Evolutionary conservation across 2,329 filamentous ascomycete species (phyloP).

Genomic region (Fusarium sp.): DNA sequence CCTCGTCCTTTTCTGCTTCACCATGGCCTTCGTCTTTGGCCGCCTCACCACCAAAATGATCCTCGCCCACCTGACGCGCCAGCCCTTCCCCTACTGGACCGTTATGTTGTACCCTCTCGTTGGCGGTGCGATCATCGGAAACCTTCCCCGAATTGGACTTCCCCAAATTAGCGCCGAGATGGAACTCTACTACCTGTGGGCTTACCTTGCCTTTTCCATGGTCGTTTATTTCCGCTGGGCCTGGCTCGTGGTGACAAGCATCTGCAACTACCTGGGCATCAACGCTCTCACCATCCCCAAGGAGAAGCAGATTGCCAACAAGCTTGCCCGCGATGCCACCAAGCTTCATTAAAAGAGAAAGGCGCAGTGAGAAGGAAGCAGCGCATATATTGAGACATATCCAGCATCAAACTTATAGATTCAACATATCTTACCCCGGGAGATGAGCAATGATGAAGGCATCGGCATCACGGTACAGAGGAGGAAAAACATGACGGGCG

Average conservation of each 20-base stretch:
- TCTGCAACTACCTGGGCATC: slow-evolving; percentile 93
- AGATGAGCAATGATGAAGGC: slow-evolving; percentile 18
- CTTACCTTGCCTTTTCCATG: slow-evolving; percentile 84
- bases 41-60: slow-evolving; percentile 99
- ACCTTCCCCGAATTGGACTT: slow-evolving; percentile 83
- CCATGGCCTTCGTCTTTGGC: slow-evolving; percentile 96
- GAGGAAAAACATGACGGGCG: slow-evolving; percentile 44
- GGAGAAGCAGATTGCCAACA: slow-evolving; percentile 70
- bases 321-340: slow-evolving; percentile 55
- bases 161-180: slow-evolving; percentile 71
- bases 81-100: slow-evolving; percentile 98
- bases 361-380: slow-evolving; percentile 8
- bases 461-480: slow-evolving; percentile 34
- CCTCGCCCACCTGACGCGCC: slow-evolving; percentile 90
- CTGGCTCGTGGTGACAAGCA: slow-evolving; percentile 87
- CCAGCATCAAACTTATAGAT: slow-evolving; percentile 34
- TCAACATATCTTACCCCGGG: slow-evolving; percentile 24
- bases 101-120: slow-evolving; percentile 89
- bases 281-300: slow-evolving; percentile 89
- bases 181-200: slow-evolving; percentile 86
- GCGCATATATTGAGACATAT: slow-evolving; percentile 22
- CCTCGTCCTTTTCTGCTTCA: slow-evolving; percentile 90
- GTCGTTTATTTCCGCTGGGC: slow-evolving; percentile 96
- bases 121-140: slow-evolving; percentile 84
- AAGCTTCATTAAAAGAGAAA: slow-evolving; percentile 48